Conservation (phyloP, 192 early-diverging fungal species). For the Gigaspora rosea region DNA sequence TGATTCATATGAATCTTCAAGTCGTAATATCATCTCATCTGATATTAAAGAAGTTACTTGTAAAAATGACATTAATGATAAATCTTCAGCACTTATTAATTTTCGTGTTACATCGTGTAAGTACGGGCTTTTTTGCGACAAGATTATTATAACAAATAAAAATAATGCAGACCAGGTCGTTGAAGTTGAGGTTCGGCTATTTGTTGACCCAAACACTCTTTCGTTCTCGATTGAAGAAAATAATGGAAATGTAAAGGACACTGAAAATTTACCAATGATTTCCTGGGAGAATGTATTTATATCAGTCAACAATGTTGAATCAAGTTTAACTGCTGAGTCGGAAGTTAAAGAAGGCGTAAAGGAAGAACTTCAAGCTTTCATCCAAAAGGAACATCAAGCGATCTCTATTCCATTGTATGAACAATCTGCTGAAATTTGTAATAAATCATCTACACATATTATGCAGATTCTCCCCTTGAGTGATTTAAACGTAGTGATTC, state of each 20-base stretch:
- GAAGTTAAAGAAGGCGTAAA: neutral
- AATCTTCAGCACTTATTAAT: slow-evolving; percentile 51
- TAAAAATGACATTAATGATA: slow-evolving; percentile 30
- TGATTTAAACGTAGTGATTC: slow-evolving; percentile 38
- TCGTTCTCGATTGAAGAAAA: slow-evolving; percentile 1
- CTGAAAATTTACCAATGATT: slow-evolving; percentile 13
- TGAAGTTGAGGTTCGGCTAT: slow-evolving; percentile 66
- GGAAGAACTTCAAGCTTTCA: slow-evolving; percentile 16
- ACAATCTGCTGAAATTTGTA: slow-evolving; percentile 24
- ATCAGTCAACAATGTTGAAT: neutral
- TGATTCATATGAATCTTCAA: slow-evolving; percentile 4
- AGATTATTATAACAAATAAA: slow-evolving; percentile 66
- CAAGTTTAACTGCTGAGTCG: neutral
- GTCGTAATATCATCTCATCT: neutral
- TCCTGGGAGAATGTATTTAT: slow-evolving; percentile 18
- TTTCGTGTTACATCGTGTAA: slow-evolving; percentile 58
- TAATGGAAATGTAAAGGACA: slow-evolving; percentile 2
- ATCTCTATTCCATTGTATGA: slow-evolving; percentile 18
- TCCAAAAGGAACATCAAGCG: slow-evolving; percentile 30
- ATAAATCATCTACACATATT: slow-evolving; percentile 13
- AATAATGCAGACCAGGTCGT: slow-evolving; percentile 68
- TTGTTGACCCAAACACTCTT: slow-evolving; percentile 62
- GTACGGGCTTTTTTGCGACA: slow-evolving; percentile 64
- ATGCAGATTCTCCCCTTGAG: slow-evolving; percentile 36
- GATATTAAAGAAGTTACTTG: neutral